phyloP scores from a whole-genome alignment of 108 stramenopile genomes.

The Skeletonema tropicum region DNA sequence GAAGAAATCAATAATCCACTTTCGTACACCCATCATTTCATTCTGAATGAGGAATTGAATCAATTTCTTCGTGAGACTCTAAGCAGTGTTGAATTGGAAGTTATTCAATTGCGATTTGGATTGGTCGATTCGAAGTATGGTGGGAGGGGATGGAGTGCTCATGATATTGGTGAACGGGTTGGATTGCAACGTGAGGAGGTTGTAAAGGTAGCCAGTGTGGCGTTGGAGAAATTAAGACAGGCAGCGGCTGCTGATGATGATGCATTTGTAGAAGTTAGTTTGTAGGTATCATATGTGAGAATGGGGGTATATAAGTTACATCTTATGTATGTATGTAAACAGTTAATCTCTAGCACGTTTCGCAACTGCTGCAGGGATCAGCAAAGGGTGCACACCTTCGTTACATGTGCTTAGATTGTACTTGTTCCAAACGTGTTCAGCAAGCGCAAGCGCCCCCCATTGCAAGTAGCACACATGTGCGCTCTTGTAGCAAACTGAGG shows the following conservation, averaged over 20 bases:
- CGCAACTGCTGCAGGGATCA: not conserved
- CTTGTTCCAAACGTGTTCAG: not conserved
- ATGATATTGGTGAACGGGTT: constrained; percentile 26
- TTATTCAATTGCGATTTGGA: constrained; percentile 68
- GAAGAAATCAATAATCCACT: constrained; percentile 53
- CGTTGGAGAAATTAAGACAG: constrained; percentile 28
- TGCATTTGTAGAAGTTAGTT: constrained; percentile 31
- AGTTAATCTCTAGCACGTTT: not conserved
- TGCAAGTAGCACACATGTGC: not conserved
- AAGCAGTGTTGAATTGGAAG: constrained; percentile 42
- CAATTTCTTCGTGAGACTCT: constrained; percentile 57
- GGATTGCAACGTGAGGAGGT: constrained; percentile 18
- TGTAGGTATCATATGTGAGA: constrained; percentile 6
- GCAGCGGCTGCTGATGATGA: constrained; percentile 29
- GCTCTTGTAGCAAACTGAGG: not conserved
- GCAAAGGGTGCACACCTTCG: not conserved
- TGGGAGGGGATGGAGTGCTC: constrained; percentile 26
- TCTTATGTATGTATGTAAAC: not conserved
- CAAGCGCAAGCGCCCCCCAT: not conserved
- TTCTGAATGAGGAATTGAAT: constrained; percentile 47
- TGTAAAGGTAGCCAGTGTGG: constrained; percentile 22
- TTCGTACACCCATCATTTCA: constrained; percentile 50
- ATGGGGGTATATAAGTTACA: not conserved
- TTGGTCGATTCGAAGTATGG: constrained; percentile 41
- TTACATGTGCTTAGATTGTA: not conserved